These are phyloP conservation scores for Xerocomellus amylosporus DNA, from an alignment of 768 basidiomycete species.

Conservation along the genomic window DNA sequence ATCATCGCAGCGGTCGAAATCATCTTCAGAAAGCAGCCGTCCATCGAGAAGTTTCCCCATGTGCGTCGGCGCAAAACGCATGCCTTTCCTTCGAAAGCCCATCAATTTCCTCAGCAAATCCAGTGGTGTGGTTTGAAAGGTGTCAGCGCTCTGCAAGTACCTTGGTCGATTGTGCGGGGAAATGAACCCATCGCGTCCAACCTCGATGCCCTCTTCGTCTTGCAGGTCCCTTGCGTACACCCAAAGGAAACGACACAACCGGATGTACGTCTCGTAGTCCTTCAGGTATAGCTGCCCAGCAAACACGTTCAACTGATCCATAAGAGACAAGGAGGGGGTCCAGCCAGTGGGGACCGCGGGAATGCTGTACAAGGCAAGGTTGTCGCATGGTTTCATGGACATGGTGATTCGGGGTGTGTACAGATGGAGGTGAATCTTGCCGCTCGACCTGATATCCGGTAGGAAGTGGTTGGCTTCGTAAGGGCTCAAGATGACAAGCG, in stretches of 20 bases:
- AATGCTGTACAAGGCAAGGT: slow-evolving; percentile 16
- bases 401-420: slow-evolving; percentile 40
- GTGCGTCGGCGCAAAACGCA: slow-evolving; percentile 38
- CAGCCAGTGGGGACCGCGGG: slow-evolving; percentile 1
- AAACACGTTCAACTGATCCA: slow-evolving; percentile 30
- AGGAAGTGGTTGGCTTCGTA: slow-evolving; percentile 40
- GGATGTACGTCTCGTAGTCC: slow-evolving; percentile 27
- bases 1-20: slow-evolving; percentile 1
- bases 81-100: slow-evolving; percentile 39
- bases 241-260: slow-evolving; percentile 28
- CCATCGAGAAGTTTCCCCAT: slow-evolving; percentile 40
- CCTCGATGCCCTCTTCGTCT: slow-evolving; percentile 4
- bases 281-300: slow-evolving; percentile 33
- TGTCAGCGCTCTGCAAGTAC: neutral
- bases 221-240: slow-evolving; percentile 19
- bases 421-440: slow-evolving; percentile 38
- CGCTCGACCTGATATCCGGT: slow-evolving; percentile 33
- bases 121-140: slow-evolving; percentile 38
- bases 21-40: slow-evolving; percentile 16
- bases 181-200: slow-evolving; percentile 23
- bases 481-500: slow-evolving; percentile 42
- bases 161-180: slow-evolving; percentile 11
- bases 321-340: neutral
- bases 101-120: slow-evolving; percentile 21
- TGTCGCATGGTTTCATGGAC: slow-evolving; percentile 37